These are phyloP conservation scores for Acidiella bohemica DNA, from an alignment of 495 filamentous ascomycete species.

Conservation along the genomic window DNA sequence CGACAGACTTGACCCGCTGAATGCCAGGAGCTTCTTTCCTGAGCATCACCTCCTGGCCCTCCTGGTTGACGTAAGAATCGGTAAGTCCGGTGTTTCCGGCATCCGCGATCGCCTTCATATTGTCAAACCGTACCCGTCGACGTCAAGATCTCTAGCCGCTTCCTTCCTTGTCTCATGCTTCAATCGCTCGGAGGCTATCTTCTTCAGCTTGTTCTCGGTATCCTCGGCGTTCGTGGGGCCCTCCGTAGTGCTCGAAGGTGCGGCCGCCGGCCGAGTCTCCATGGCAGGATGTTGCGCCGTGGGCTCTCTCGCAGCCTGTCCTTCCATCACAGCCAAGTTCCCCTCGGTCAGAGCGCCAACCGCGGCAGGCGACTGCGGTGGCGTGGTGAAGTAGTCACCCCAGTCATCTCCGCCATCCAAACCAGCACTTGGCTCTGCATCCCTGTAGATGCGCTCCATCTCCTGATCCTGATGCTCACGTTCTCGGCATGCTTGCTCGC, in stretches of 20 bases:
- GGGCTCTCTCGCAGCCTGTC: no score
- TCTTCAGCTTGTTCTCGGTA: no score
- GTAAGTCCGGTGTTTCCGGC: conserved; percentile 4
- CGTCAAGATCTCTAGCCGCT: conserved; percentile 7
- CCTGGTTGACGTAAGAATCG: conserved; percentile 5
- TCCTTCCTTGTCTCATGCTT: conserved; percentile 3
- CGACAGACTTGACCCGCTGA: conserved; percentile 2
- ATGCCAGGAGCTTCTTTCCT: conserved; percentile 12
- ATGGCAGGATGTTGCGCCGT: no score
- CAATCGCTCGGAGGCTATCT: no score
- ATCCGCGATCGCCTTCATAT: conserved; percentile 7
- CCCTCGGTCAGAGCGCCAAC: no score
- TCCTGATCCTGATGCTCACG: no score
- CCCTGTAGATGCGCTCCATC: conserved; percentile 12
- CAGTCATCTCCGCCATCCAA: conserved; percentile 23
- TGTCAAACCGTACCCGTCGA: conserved; percentile 13
- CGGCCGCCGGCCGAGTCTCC: no score
- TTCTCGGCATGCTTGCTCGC: conserved; percentile 36
- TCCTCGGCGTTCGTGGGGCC: no score
- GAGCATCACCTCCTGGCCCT: conserved; percentile 7
- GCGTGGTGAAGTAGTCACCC: conserved; percentile 34
- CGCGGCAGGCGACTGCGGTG: conserved; percentile 1
- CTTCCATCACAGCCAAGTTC: no score
- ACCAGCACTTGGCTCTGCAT: conserved; percentile 8
- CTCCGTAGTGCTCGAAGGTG: no score